Evolutionary conservation across 2,329 filamentous ascomycete genomes (phyloP).

Genomic region (Beauveria sp.): DNA sequence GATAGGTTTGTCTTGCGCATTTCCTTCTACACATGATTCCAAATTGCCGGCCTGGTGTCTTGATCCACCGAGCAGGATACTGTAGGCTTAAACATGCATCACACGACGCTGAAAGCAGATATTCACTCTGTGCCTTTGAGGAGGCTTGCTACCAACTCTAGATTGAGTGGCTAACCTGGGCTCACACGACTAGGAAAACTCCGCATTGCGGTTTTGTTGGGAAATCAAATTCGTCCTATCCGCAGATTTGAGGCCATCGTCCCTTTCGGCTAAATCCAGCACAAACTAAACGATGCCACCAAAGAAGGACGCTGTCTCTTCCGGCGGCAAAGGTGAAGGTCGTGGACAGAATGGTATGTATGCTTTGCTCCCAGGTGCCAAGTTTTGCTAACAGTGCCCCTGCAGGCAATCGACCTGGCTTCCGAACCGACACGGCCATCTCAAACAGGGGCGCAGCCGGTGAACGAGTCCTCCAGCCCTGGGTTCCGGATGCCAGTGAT

Average conservation of each 20-base stretch:
- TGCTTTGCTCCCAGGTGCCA: background rate
- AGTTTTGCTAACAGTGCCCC: conserved; percentile 13
- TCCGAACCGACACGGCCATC: conserved; percentile 84
- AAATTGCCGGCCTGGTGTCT: background rate
- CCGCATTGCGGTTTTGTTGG: conserved; percentile 12
- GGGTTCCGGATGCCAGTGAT: conserved; percentile 61
- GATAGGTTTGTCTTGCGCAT: conserved; percentile 5
- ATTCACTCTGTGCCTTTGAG: background rate
- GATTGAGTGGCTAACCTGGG: background rate
- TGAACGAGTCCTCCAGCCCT: conserved; percentile 72
- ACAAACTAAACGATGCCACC: conserved; percentile 7
- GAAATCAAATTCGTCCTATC: background rate
- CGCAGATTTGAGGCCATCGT: background rate
- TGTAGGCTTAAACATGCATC: background rate
- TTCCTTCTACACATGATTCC: background rate
- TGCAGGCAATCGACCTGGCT: conserved; percentile 59
- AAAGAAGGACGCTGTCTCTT: conserved; percentile 9
- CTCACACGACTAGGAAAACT: background rate
- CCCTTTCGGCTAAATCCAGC: background rate
- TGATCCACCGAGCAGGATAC: background rate
- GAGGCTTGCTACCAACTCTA: background rate
- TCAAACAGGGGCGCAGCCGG: conserved; percentile 62
- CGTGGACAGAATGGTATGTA: conserved; percentile 30
- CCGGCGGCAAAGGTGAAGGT: conserved; percentile 13
- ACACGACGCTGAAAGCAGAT: background rate